phyloP scores from a whole-genome alignment of 257 asterid genomes.

The Sherardia arvensis region DNA sequence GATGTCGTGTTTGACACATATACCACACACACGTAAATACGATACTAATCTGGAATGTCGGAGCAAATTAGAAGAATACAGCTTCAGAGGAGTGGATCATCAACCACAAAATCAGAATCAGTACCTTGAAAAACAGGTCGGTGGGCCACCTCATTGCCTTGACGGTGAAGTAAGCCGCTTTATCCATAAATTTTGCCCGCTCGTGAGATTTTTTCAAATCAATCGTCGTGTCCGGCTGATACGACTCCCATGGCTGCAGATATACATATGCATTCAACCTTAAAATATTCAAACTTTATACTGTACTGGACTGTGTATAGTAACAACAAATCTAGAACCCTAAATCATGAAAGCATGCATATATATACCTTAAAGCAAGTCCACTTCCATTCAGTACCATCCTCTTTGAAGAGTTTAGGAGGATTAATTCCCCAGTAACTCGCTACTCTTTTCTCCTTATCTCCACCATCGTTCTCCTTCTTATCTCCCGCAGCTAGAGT shows the following conservation, averaged over 20 bases:
- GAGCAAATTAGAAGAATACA: too few species aligned
- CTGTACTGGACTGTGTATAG: too few species aligned
- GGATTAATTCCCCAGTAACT: slow-evolving; percentile 77
- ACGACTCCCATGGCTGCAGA: slow-evolving; percentile 44
- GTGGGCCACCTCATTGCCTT: slow-evolving; percentile 63
- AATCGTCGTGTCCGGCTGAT: slow-evolving; percentile 44
- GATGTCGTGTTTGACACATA: too few species aligned
- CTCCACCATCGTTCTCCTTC: slow-evolving; percentile 9
- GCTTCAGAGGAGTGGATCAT: too few species aligned
- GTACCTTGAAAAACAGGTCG: slow-evolving; percentile 70
- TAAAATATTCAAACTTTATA: too few species aligned
- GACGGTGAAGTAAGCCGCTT: slow-evolving; percentile 57
- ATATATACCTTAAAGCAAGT: slow-evolving; percentile 49
- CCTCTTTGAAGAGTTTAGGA: slow-evolving; percentile 41
- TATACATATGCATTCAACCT: too few species aligned
- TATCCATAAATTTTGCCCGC: slow-evolving; percentile 63
- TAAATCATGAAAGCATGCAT: neutral
- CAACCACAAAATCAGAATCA: too few species aligned
- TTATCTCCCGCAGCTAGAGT: slow-evolving; percentile 46
- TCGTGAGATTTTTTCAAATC: slow-evolving; percentile 60
- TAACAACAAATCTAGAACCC: too few species aligned
- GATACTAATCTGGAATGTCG: too few species aligned
- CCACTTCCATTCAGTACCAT: slow-evolving; percentile 81
- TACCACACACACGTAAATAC: too few species aligned
- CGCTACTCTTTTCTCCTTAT: slow-evolving; percentile 21